Evolutionary conservation across 805 yeast species (phyloP).

Genomic region (Candida endomychidarum): DNA sequence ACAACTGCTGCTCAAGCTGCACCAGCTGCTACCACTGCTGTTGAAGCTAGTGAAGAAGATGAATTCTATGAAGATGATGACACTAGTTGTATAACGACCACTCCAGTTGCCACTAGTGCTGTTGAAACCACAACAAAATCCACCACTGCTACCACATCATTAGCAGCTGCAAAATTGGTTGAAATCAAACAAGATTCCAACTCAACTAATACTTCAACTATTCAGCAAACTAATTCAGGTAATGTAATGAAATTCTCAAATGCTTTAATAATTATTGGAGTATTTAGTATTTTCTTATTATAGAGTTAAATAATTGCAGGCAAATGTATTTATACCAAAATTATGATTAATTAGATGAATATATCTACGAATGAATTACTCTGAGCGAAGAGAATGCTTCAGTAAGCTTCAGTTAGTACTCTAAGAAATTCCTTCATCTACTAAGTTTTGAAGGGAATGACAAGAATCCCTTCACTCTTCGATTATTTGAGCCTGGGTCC

Average conservation of each 20-base stretch:
- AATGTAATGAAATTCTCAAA: slow-evolving; percentile 1
- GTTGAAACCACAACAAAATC: slow-evolving; percentile 1
- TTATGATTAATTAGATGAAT: slow-evolving; percentile 7
- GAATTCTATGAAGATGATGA: slow-evolving; percentile 16
- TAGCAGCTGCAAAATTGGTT: neutral
- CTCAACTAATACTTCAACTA: neutral
- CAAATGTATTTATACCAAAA: slow-evolving; percentile 8
- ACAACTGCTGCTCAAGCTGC: slow-evolving; percentile 9
- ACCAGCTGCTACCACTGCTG: slow-evolving; percentile 8
- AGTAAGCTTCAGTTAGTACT: too few species aligned
- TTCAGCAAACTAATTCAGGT: slow-evolving; percentile 3
- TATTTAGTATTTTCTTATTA: slow-evolving; percentile 5
- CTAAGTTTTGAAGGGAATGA: too few species aligned
- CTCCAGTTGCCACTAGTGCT: neutral
- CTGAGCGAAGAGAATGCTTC: neutral
- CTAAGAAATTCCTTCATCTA: too few species aligned
- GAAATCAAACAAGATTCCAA: neutral
- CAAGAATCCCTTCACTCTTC: too few species aligned
- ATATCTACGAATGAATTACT: slow-evolving; percentile 2
- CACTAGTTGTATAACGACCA: slow-evolving; percentile 8
- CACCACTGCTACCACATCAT: neutral
- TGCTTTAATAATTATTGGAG: slow-evolving; percentile 1
- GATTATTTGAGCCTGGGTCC: too few species aligned
- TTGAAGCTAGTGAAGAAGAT: slow-evolving; percentile 12
- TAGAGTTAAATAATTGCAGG: slow-evolving; percentile 7